These are phyloP conservation scores for Beauveria asiatica DNA, from an alignment of 2,329 filamentous ascomycete genomes.

Conservation along the genomic window DNA sequence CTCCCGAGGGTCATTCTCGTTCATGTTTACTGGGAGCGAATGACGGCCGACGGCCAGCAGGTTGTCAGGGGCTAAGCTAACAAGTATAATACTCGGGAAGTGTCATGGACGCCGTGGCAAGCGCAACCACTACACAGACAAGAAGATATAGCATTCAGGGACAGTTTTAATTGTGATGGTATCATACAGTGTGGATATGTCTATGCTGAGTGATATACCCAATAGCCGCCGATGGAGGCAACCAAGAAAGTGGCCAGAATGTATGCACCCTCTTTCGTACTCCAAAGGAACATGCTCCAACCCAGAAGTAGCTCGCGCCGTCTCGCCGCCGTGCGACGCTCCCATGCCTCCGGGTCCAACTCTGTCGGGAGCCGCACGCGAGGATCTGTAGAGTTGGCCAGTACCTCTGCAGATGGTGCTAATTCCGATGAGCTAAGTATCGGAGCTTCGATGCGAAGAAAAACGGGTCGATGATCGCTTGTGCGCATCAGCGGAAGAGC, in stretches of 20 bases:
- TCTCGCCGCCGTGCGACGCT: conserved; percentile 37
- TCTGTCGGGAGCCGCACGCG: conserved; percentile 39
- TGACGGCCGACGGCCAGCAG: not conserved
- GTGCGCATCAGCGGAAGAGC: conserved; percentile 71
- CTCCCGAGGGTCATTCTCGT: not conserved
- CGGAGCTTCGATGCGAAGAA: conserved; percentile 60
- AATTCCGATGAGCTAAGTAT: conserved; percentile 38
- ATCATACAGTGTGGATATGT: not conserved
- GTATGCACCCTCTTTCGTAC: conserved; percentile 41
- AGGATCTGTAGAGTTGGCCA: conserved; percentile 29
- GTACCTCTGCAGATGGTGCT: conserved; percentile 21
- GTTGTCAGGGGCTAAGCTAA: not conserved
- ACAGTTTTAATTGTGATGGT: not conserved
- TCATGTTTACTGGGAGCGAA: not conserved
- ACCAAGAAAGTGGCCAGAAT: conserved; percentile 35
- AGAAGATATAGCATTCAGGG: not conserved
- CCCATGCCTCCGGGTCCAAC: conserved; percentile 48
- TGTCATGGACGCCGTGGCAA: not conserved
- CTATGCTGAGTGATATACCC: conserved; percentile 22
- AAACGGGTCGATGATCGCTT: conserved; percentile 83
- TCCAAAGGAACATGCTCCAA: conserved; percentile 47
- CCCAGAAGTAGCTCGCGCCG: conserved; percentile 40
- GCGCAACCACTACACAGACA: not conserved
- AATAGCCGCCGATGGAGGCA: conserved; percentile 37
- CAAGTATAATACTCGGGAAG: not conserved